phyloP scores from a whole-genome alignment of 768 basidiomycete species.

The Lentinula edodes region DNA sequence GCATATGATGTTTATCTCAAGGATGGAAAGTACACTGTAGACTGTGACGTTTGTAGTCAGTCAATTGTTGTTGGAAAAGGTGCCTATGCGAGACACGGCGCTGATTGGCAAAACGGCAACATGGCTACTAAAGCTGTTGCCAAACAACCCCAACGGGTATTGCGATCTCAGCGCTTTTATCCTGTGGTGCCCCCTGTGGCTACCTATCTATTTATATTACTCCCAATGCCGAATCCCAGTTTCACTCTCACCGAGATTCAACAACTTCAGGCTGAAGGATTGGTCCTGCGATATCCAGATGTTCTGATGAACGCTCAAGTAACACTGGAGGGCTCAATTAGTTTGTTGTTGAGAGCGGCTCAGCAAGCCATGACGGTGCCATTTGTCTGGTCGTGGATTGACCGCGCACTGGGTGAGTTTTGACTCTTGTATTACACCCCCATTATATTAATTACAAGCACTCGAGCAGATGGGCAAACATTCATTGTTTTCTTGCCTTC shows the following conservation, averaged over 20 bases:
- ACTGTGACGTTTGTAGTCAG: no score
- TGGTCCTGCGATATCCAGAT: constrained; percentile 71
- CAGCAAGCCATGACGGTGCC: constrained; percentile 52
- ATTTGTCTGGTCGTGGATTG: constrained; percentile 70
- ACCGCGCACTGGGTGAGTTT: constrained; percentile 65
- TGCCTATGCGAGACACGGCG: no score
- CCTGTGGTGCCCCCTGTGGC: no score
- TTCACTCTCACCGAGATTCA: constrained; percentile 1
- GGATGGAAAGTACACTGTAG: no score
- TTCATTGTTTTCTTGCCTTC: constrained; percentile 61
- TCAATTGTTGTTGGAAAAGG: no score
- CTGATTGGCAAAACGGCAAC: no score
- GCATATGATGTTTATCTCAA: no score
- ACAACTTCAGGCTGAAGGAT: constrained; percentile 52
- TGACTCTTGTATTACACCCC: background rate
- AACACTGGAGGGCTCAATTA: constrained; percentile 50
- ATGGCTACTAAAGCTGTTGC: no score
- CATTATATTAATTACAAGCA: background rate
- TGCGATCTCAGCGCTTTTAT: no score
- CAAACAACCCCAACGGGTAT: no score
- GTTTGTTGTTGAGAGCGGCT: constrained; percentile 57
- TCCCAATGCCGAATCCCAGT: background rate
- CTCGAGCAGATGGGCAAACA: constrained; percentile 53
- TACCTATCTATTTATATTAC: background rate
- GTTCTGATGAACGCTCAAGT: constrained; percentile 51